Evolutionary conservation across 2,329 filamentous ascomycete genomes (phyloP).

Genomic region (Penicillium sp.): DNA sequence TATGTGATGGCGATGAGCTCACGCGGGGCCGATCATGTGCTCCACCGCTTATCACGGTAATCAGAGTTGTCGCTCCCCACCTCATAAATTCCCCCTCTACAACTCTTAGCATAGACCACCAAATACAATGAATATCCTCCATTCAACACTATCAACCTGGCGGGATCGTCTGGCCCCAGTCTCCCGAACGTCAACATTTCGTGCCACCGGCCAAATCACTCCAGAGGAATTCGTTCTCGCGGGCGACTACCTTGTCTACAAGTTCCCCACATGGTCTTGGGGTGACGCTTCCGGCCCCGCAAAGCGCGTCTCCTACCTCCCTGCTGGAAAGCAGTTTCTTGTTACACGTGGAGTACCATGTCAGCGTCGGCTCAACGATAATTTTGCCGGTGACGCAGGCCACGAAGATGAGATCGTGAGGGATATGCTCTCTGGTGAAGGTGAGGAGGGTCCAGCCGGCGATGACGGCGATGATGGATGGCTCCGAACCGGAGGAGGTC

Average conservation of each 20-base stretch:
- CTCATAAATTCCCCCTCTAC: constrained; percentile 4
- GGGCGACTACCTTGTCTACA: constrained; percentile 97
- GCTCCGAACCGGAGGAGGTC: constrained; percentile 79
- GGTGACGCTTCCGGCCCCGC: constrained; percentile 78
- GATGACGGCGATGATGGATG: constrained; percentile 89
- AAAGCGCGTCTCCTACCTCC: constrained; percentile 78
- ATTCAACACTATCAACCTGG: constrained; percentile 87
- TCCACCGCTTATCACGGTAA: constrained; percentile 32
- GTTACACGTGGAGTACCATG: constrained; percentile 94
- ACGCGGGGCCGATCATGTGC: constrained; percentile 30
- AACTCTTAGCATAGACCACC: constrained; percentile 9
- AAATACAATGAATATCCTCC: constrained; percentile 76
- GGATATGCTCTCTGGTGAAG: constrained; percentile 64
- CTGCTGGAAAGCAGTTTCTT: constrained; percentile 88
- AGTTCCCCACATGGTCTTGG: constrained; percentile 99
- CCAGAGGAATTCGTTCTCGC: constrained; percentile 95
- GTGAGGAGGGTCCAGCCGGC: constrained; percentile 54
- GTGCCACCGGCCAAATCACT: constrained; percentile 89
- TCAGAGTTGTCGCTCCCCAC: constrained; percentile 16
- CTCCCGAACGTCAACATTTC: constrained; percentile 87
- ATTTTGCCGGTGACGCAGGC: constrained; percentile 85
- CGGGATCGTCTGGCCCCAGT: constrained; percentile 90
- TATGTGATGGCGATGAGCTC: constrained; percentile 11
- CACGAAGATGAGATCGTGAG: constrained; percentile 83
- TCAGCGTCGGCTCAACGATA: constrained; percentile 84